These are phyloP conservation scores for Brassica balearica DNA, from an alignment of 441 rosid species.

Conservation along the genomic window DNA sequence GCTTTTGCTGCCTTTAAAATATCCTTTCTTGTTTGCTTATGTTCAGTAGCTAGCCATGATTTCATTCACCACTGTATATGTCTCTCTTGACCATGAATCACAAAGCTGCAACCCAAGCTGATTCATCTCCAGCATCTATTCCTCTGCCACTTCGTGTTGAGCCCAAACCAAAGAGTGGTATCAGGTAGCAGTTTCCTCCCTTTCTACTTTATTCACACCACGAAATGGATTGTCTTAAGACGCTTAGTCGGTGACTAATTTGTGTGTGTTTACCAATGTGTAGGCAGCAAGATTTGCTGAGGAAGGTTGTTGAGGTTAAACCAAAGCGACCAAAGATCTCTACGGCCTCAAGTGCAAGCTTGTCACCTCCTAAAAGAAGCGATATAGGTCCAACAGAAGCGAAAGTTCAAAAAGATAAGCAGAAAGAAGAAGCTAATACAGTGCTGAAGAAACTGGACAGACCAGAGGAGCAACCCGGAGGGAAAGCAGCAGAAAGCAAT, in stretches of 20 bases:
- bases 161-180: conserved; percentile 95
- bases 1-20: conserved; percentile 98
- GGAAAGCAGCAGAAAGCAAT: neutral
- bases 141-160: conserved; percentile 90
- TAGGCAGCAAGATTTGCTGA: conserved; percentile 13
- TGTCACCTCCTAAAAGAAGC: neutral
- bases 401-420: neutral
- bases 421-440: neutral
- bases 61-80: neutral
- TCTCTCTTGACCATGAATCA: conserved; percentile 60
- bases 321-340: neutral
- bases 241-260: neutral
- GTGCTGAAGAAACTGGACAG: neutral
- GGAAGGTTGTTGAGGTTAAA: neutral
- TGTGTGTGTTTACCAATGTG: neutral
- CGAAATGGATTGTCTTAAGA: neutral
- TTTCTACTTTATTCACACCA: neutral
- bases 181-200: conserved; percentile 54
- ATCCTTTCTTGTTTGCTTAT: conserved; percentile 58
- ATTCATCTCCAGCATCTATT: conserved; percentile 81
- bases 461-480: neutral
- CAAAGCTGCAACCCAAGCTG: conserved; percentile 94
- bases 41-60: neutral
- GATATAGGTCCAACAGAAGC: neutral
- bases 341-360: neutral